Evolutionary conservation across 345 rosid species (phyloP).

Genomic region (Eucalyptus erythrocorys): DNA sequence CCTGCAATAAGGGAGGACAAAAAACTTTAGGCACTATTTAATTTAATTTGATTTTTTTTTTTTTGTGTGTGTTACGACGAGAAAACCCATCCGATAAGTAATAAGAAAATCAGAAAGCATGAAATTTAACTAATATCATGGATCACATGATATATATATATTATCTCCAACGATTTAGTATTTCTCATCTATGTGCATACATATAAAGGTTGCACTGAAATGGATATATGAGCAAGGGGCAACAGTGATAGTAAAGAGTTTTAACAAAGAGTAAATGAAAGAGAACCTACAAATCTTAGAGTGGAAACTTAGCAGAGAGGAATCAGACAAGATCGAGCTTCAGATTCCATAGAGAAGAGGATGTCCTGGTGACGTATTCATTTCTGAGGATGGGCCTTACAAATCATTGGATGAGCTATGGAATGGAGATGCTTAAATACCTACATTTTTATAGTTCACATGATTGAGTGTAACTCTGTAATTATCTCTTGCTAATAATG

Average conservation of each 20-base stretch:
- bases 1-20: neutral
- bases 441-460: neutral
- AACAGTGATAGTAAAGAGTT: neutral
- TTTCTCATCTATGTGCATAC: neutral
- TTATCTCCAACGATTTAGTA: neutral
- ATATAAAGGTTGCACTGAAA: neutral
- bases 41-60: too few relatives aligned
- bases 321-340: neutral
- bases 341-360: neutral
- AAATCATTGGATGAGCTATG: neutral
- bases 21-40: neutral
- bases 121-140: neutral
- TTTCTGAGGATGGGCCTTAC: neutral
- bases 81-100: neutral
- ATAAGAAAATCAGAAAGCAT: neutral
- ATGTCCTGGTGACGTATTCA: neutral
- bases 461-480: neutral
- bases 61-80: neutral
- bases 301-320: neutral
- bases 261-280: neutral
- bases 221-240: slow-evolving; percentile 1
- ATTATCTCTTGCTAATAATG: neutral
- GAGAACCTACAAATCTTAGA: neutral
- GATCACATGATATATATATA: neutral
- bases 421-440: neutral